Evolutionary conservation across 805 yeast genomes (phyloP), one percentile per base, ranked within the genome.

Genomic region (Candida piceae): DNA sequence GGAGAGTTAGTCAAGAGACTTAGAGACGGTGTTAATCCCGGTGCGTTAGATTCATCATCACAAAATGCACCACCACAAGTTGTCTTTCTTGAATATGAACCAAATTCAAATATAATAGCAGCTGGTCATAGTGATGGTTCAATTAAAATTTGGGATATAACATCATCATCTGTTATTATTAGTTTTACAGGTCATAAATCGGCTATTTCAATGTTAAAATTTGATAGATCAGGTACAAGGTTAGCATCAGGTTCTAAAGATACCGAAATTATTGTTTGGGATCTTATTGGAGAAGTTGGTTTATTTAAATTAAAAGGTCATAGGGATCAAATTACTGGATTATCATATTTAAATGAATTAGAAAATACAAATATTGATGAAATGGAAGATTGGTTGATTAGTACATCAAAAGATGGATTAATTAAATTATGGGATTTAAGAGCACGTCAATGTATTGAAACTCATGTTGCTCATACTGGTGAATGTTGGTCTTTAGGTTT

Each of bases 391-490:
- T 87, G 83, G 73, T 62, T 93, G 13, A 48, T 88, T 15, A 78
- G 88, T 47, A 78, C 81, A 1, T 75, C 94, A 2, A 89, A 88
- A 54, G 99, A 93, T 57, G 97, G 97, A 0, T 66, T 88, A 33
- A 70, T 93, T 48, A 93, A 93, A 57, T 62, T 93, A 24, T 93
- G 99, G 99, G 97, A 93, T 54, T 62, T 93, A 49, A 82, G 80
- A 51, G 66, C 93, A 4, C 87, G 84, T 56, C 95, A 87, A 57
- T 86, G 97, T 62, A 67, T 88, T 5, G 99, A 93, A 57, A 89
- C 97, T 1, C 97, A 89, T 57, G 78, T 88, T 43, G 96, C 97
- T 0, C 96, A 87, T 57, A 71, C 84, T 16, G 89, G 90, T 40
- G 97, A 93, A 60, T 86, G 96, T 64, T 93, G 97, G 97, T 67